Base-by-base conservation (phyloP, 352 stramenopile species). In the Phytophthora colocasiae region DNA sequence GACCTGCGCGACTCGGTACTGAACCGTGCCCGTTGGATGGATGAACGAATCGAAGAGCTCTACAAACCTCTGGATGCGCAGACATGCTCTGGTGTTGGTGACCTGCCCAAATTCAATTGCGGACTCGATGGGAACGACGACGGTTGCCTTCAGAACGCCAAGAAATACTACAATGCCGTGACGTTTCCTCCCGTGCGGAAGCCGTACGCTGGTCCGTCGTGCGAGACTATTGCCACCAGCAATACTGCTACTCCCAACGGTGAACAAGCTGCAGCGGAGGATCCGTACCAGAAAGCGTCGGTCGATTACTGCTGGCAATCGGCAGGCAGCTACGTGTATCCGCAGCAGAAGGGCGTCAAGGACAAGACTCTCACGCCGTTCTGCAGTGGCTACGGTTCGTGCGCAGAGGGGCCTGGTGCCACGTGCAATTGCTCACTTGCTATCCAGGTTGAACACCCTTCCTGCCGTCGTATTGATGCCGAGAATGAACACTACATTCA, bases 301-400 rank as follows among this genome's bases (percentile, higher is more conserved):
- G 61, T 85, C 19, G 85, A 94, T 55, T 58, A 90, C 55, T 94
- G 85, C 71, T 94, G 85, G 85, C 66, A 78, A 22, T 85, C 79
- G 5, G 84, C 76, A 1, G 82, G 82, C 0, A 74, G 58, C 17
- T 84, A 85, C 38, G 71, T 91, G 15, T 90, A 91, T 57, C 78
- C 79, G 22, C 48, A 85, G 52, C 69, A 86, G 26, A 90, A 90
- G 50, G 80, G 77, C 8, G 75, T 89, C 27, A 77, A 75, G n/a
- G 78, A 90, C 11, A 86, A 81, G 48, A 80, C 59, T 6, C 60
- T 92, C 5, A 92, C 83, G 3, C 47, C 61, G 14, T 92, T 83
- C 47, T 94, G 85, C 58, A 87, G 68, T 31, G 85, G 85, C 50
- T 92, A 91, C 58, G 85, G 85, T 1, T 66, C 57, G 31, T 94